Evolutionary conservation across 179 eudicot genomes (phyloP), one percentile per base, ranked within the genome.

Genomic region (Carnegiea gigantea): DNA sequence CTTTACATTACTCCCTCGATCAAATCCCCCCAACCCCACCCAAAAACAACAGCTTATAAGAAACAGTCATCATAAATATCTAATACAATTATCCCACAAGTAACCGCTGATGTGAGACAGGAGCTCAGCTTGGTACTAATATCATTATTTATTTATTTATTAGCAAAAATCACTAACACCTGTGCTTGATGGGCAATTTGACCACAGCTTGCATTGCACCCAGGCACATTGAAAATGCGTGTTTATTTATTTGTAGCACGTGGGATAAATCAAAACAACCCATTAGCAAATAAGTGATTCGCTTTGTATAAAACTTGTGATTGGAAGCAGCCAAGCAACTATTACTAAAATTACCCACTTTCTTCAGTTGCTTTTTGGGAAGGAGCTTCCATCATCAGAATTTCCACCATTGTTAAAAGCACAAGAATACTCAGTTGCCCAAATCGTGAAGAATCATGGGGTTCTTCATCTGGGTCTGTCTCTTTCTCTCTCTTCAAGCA

Each of bases 371-470:
- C 7, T 64, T 64, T 6, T 64, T 9, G 5, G 6, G 46, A 15
- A 15, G 46, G 73, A 9, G 21, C 2, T 21, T 18, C 46, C 46
- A 17, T 36, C 46, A 30, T 18, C 33, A 30, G 33, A 15, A 4
- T 15, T 33, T 70, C 44, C 11, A 28, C 72, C 40, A 67, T 67
- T 67, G 72, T 67, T 28, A 24, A 62, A 62, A n/a, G 18, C 1
- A 7, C 11, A 21, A 62, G 30, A n/a, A 62, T 62, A 18, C 46
- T 9, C 73, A 33, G 44, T 70, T 70, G 73, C 46, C 73, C 73
- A 18, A 36, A 30, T 70, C 18, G 9, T 30, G 6, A 18, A 74
- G 57, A 84, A 85, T 67, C 70, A 88, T 86, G 90, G 80, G 67
- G 72, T 78, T 82, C 73, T 53, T 51, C 64, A 80, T 33, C 14